Base-by-base conservation (phyloP, 306 rosid genomes). In the Chamaecrista fasciculata region DNA sequence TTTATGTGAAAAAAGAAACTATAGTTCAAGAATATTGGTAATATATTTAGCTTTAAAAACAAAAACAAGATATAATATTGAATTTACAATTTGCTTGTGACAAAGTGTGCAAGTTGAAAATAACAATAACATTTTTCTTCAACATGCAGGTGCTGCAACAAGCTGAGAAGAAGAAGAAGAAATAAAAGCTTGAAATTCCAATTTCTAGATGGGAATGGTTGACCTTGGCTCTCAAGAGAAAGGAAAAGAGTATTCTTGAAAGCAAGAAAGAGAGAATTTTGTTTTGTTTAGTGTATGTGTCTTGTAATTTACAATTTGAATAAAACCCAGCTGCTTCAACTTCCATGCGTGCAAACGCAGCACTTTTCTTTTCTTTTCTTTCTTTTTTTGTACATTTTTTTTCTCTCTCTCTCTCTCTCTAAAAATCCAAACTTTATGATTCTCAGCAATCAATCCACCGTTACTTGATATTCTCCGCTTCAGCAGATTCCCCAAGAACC, bases 401-500 rank as follows among this genome's bases (percentile, higher is more conserved):
- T 19, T 4, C 46, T 7, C 25, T n/a, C 31, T 25, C 10, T 23
- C 50, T 62, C 12, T 70, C 75, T 85, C 80, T 68, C 62, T 67
- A 76, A 52, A 70, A 74, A 81, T 62, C 82, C 50, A 48, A 48
- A 4, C 36, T 80, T 42, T 69, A 72, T 52, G 84, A 67, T 80
- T 79, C 88, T 73, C 66, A 23, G 55, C 78, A 79, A 80, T 81
- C 78, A 79, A 80, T 81, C 88, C 84, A 86, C 85, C 83, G 82
- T 80, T 76, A 72, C 82, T 80, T 83, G 40, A 65, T 89, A 79
- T 86, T 82, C 87, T 80, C 88, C 76, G 78, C 72, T 70, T 87
- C 89, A 80, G 77, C 86, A 88, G 98, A 94, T 94, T 90, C 98
- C 74, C 74, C 71, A 71, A 71, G 40, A 68, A 75, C 78, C 60